Evolutionary conservation across 495 filamentous ascomycete genomes (phyloP).

Genomic region (Annulohypoxylon maeteangense): DNA sequence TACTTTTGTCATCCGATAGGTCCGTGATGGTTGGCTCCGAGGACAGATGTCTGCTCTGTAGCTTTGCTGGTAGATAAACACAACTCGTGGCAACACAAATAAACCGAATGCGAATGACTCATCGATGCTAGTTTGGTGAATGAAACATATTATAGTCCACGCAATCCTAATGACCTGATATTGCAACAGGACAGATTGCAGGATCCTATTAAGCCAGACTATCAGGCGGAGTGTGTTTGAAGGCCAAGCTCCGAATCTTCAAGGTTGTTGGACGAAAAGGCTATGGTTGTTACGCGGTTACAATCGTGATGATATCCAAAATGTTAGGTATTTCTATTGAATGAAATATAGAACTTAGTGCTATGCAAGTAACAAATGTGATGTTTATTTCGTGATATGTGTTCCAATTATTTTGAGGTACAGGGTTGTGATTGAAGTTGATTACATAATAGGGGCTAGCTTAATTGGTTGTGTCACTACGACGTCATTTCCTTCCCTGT

Average conservation of each 20-base stretch:
- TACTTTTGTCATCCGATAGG: not conserved
- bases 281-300: not conserved
- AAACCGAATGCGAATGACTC: not conserved
- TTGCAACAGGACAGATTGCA: slow-evolving; percentile 32
- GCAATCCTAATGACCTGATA: slow-evolving; percentile 20
- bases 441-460: not conserved
- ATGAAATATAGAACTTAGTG: not conserved
- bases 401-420: not conserved
- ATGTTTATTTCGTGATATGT: too few species aligned
- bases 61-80: not conserved
- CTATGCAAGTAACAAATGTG: too few species aligned
- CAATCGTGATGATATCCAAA: not conserved
- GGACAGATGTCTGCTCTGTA: slow-evolving; percentile 4
- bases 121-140: slow-evolving; percentile 11
- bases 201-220: not conserved
- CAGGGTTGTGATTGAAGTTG: not conserved
- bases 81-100: not conserved
- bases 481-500: slow-evolving; percentile 35
- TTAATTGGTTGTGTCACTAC: slow-evolving; percentile 9
- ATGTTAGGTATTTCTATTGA: not conserved
- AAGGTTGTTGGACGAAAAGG: too few species aligned
- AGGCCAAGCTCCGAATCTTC: too few species aligned
- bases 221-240: not conserved
- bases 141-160: slow-evolving; percentile 21
- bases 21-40: not conserved